phyloP scores from a whole-genome alignment of 192 early-diverging fungal species.

The Coemansia sp. region DNA sequence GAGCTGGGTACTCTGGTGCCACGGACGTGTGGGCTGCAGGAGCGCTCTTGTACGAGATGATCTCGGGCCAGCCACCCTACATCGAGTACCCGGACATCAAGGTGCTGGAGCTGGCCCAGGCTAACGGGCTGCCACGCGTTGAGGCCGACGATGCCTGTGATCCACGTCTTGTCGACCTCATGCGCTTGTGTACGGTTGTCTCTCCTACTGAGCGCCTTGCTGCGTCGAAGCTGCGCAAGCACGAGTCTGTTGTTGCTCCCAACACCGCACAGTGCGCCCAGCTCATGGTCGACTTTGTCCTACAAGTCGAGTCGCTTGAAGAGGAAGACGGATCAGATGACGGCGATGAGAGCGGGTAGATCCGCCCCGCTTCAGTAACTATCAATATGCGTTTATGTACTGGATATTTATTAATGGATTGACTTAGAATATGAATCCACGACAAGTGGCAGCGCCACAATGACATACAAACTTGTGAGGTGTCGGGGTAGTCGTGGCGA shows the following conservation, averaged over 20 bases:
- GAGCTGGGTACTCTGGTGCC: constrained; percentile 45
- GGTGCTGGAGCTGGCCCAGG: constrained; percentile 52
- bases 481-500: background rate
- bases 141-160: constrained; percentile 29
- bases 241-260: constrained; percentile 31
- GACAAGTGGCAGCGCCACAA: constrained; percentile 25
- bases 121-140: constrained; percentile 48
- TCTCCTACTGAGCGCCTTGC: constrained; percentile 29
- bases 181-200: constrained; percentile 37
- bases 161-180: constrained; percentile 33
- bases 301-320: constrained; percentile 49
- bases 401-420: background rate
- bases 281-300: constrained; percentile 53
- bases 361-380: background rate
- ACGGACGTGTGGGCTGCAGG: constrained; percentile 58
- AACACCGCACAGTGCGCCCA: constrained; percentile 40
- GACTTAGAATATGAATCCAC: constrained; percentile 25
- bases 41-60: constrained; percentile 54
- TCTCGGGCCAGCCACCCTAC: constrained; percentile 58
- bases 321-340: constrained; percentile 33
- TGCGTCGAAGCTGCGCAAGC: constrained; percentile 50
- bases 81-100: constrained; percentile 57
- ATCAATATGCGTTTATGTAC: background rate
- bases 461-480: constrained; percentile 30
- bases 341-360: constrained; percentile 6